Evolutionary conservation across 495 filamentous ascomycete species (phyloP).

Genomic region (Oleoguttula mirabilis): DNA sequence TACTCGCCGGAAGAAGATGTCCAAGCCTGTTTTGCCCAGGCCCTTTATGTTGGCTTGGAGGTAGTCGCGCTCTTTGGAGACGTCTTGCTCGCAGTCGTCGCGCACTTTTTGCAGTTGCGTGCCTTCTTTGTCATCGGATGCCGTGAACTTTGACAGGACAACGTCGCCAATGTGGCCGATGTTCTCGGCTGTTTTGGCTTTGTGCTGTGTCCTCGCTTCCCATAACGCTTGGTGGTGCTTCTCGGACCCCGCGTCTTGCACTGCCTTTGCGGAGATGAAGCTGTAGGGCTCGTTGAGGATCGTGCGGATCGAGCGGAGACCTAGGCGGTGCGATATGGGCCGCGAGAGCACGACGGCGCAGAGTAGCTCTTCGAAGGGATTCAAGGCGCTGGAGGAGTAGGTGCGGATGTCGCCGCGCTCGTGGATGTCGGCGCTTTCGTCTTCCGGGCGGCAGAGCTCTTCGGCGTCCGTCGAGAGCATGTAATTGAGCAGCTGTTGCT

Average conservation of each 20-base stretch:
- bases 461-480: conserved; percentile 23
- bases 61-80: conserved; percentile 10
- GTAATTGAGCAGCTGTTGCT: conserved; percentile 21
- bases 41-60: conserved; percentile 25
- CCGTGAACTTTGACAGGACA: conserved; percentile 14
- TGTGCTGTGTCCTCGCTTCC: conserved; percentile 26
- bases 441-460: conserved; percentile 25
- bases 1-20: conserved; percentile 27
- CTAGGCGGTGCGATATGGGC: conserved; percentile 27
- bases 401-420: conserved; percentile 15
- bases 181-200: conserved; percentile 17
- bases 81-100: conserved; percentile 9
- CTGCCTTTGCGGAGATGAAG: no score
- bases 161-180: conserved; percentile 15
- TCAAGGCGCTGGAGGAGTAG: conserved; percentile 23
- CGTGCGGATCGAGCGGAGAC: no score
- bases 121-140: conserved; percentile 10
- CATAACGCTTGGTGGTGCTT: conserved; percentile 23
- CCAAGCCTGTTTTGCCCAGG: conserved; percentile 25
- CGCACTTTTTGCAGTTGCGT: conserved; percentile 6
- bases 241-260: no score
- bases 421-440: conserved; percentile 23
- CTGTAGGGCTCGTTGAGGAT: no score
- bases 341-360: conserved; percentile 27
- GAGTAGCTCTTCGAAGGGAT: conserved; percentile 28